A percentile compares a stretch with the other conserved stretches of the same genome.
Evolutionary conservation across 257 asterid species (phyloP).

Genomic region (Verbascum thapsus): DNA sequence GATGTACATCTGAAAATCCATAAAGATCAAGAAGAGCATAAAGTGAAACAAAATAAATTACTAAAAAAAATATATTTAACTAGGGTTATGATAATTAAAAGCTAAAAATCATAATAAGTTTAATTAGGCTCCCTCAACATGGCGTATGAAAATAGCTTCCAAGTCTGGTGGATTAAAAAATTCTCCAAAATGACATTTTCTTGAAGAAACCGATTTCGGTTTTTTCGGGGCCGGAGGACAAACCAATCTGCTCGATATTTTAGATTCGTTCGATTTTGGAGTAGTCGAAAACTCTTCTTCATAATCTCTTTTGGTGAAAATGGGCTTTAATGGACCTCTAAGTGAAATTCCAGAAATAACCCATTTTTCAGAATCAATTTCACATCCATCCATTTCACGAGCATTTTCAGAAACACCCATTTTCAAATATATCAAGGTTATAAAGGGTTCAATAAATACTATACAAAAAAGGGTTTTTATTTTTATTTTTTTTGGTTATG

Average conservation of each 20-base stretch:
- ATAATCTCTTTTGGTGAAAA: conserved; percentile 28
- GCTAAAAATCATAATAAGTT: too few species aligned
- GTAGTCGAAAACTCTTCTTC: conserved; percentile 41
- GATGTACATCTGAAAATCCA: too few species aligned
- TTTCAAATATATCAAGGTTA: conserved; percentile 17
- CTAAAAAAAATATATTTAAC: too few species aligned
- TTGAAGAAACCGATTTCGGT: conserved; percentile 36
- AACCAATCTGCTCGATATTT: conserved; percentile 29
- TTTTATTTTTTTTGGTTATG: not conserved
- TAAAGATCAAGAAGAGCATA: too few species aligned
- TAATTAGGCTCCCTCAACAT: conserved; percentile 24
- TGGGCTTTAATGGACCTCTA: conserved; percentile 39
- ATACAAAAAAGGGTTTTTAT: conserved; percentile 16
- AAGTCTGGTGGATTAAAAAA: conserved; percentile 51
- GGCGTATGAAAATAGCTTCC: conserved; percentile 42
- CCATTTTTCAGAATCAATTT: conserved; percentile 37
- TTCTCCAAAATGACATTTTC: conserved; percentile 39
- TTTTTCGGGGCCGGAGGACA: conserved; percentile 57
- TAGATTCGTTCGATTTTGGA: conserved; percentile 44
- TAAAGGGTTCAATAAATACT: conserved; percentile 26
- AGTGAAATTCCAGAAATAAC: conserved; percentile 33
- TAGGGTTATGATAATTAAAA: too few species aligned
- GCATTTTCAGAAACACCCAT: conserved; percentile 44
- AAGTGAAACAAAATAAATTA: too few species aligned
- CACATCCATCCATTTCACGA: conserved; percentile 26